Percentiles rank a stretch among this genome's conserved stretches.
Conservation (phyloP, 306 rosid genomes). For the Quercus gilva region DNA sequence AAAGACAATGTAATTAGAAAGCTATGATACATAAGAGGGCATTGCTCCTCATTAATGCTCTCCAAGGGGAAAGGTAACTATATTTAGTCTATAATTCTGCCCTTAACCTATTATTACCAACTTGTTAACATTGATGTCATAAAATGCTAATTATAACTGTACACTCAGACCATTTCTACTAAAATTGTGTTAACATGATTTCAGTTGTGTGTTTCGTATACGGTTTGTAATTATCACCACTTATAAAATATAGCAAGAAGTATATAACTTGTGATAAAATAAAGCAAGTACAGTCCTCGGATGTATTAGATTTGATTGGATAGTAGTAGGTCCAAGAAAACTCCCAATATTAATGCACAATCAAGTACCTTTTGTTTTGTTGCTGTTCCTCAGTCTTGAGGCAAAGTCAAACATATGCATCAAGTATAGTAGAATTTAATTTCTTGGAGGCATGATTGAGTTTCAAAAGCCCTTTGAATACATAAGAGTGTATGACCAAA, state of each 20-base stretch:
- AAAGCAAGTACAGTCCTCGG: background rate
- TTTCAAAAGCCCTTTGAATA: slow-evolving; percentile 31
- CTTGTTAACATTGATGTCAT: background rate
- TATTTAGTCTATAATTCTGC: too few species aligned
- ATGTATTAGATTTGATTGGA: background rate
- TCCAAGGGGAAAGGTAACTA: background rate
- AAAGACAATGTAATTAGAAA: background rate
- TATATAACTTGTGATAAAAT: too few species aligned
- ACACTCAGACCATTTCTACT: too few species aligned
- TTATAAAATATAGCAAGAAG: background rate
- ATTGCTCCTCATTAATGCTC: background rate
- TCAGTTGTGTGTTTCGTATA: too few species aligned
- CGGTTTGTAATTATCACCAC: too few species aligned
- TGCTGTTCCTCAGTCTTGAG: slow-evolving; percentile 38
- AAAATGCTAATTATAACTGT: too few species aligned
- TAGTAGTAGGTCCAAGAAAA: background rate
- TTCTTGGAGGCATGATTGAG: slow-evolving; percentile 46
- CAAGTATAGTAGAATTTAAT: slow-evolving; percentile 41
- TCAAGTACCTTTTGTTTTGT: slow-evolving; percentile 39
- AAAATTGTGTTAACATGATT: too few species aligned
- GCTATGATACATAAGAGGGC: background rate
- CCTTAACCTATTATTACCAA: background rate
- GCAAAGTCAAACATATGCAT: slow-evolving; percentile 49
- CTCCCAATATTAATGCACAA: slow-evolving; percentile 19
- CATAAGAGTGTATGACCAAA: slow-evolving; percentile 44